phyloP scores from a whole-genome alignment of 257 asterid genomes.

The Cinchona pubescens region DNA sequence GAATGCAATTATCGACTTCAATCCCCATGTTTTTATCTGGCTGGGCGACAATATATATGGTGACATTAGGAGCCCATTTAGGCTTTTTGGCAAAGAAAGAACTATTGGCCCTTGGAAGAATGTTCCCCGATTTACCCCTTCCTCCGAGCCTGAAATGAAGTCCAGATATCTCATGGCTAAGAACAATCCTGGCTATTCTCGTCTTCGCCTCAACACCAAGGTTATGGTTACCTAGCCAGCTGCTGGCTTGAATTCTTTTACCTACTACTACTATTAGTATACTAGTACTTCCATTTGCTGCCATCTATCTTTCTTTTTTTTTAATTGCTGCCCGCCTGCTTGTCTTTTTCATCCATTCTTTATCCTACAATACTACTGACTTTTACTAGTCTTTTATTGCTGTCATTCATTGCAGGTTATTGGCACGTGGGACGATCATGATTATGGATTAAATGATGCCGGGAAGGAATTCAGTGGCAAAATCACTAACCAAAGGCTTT shows the following conservation, averaged over 20 bases:
- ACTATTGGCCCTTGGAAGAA: constrained; percentile 39
- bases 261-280: no score
- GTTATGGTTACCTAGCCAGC: not conserved
- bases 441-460: constrained; percentile 35
- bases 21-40: constrained; percentile 35
- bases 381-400: not conserved
- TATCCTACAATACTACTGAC: not conserved
- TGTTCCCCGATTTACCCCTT: constrained; percentile 30
- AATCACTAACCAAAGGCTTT: constrained; percentile 30
- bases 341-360: not conserved
- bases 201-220: constrained; percentile 22
- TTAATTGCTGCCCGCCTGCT: no score
- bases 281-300: not conserved
- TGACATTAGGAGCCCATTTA: constrained; percentile 28
- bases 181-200: constrained; percentile 25
- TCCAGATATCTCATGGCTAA: constrained; percentile 20
- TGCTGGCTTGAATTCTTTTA: no score
- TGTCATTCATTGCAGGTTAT: constrained; percentile 16
- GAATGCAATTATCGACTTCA: constrained; percentile 24
- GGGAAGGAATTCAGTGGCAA: constrained; percentile 33
- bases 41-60: constrained; percentile 38
- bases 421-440: constrained; percentile 42
- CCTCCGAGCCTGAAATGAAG: constrained; percentile 27
- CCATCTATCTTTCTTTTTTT: no score
- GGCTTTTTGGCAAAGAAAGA: constrained; percentile 31